Base-by-base conservation (phyloP, 768 basidiomycete species). In the Kwoniella sp. region DNA sequence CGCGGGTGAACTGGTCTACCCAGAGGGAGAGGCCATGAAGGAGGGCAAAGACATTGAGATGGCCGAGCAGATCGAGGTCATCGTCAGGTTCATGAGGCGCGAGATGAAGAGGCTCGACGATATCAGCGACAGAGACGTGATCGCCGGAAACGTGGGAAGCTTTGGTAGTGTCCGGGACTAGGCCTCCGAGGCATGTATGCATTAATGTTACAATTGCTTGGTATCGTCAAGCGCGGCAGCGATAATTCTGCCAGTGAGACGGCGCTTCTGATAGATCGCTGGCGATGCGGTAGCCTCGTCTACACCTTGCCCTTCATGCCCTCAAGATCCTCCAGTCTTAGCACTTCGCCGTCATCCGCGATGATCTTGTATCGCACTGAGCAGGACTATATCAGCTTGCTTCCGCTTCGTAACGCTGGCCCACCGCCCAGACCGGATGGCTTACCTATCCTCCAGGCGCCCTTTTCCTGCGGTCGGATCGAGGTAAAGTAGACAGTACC, bases 71-170 rank as follows among this genome's bases (percentile, higher is more conserved):
- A 84, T 95, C 81, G 80, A 84, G 20, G 78, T 79, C 22, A 71
- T 90, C 14, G 84, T 87, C 10, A 70, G 67, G 31, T 92, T 88
- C 62, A 71, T 88, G 15, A 78, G 90, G 40, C 77, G 82, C 46
- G 91, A 93, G 76, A 76, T 87, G 28, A 76, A 77, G 15, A 73
- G 89, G 46, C 76, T 95, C 27, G 85, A 92, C 52, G 53, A 50
- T 20, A 56, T 84, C 22, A 63, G 76, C 1, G 82, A 84, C 54
- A 75, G 75, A 33, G 71, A 72, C 38, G 69, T 79, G 23, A 23
- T 71, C 12, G 56, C 52, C 17, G 74, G 73, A 3, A 59, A 69
- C 34, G 67, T 75, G 3, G 76, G 76, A 5, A 51, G 58, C 26
- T 76, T 60, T 50, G 60, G 68, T 8, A 50, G 14, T 20, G 51